These are phyloP conservation scores for Nymphaea colorata DNA, from an alignment of 164 flowering plant species.

Conservation along the genomic window DNA sequence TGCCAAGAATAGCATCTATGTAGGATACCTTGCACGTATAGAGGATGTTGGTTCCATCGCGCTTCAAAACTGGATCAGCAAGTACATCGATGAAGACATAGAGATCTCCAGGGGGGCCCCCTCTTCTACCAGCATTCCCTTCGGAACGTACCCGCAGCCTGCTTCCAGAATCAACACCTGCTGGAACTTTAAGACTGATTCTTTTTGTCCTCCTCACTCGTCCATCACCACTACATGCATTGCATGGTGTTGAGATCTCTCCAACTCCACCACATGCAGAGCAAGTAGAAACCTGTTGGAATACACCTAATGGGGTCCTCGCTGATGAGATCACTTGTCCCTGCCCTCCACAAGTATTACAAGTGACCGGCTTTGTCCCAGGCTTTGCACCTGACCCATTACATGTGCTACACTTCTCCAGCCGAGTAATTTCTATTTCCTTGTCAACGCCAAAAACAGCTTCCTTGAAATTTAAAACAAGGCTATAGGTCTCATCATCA, in stretches of 20 bases:
- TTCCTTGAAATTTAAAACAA: conserved; percentile 71
- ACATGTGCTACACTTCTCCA: conserved; percentile 81
- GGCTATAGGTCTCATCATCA: conserved; percentile 66
- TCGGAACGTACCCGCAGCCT: conserved; percentile 76
- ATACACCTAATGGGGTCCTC: conserved; percentile 81
- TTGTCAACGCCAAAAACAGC: conserved; percentile 90
- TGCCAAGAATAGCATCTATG: conserved; percentile 85
- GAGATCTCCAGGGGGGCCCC: conserved; percentile 88
- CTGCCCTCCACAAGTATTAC: conserved; percentile 86
- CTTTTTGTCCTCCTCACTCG: conserved; percentile 77
- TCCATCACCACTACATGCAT: conserved; percentile 78
- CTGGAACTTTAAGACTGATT: conserved; percentile 79
- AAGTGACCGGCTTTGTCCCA: conserved; percentile 58
- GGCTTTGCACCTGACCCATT: conserved; percentile 90
- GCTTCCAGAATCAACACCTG: conserved; percentile 76
- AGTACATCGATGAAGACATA: conserved; percentile 67
- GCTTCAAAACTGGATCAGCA: conserved; percentile 74
- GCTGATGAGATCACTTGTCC: conserved; percentile 83
- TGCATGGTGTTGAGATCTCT: conserved; percentile 69
- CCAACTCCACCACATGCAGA: conserved; percentile 76
- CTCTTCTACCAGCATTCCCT: conserved; percentile 81
- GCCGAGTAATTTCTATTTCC: conserved; percentile 76
- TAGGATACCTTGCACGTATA: conserved; percentile 87
- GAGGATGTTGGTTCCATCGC: conserved; percentile 83
- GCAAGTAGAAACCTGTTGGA: conserved; percentile 88